Evolutionary conservation across 306 rosid genomes (phyloP).

Genomic region (Vigna mungo): DNA sequence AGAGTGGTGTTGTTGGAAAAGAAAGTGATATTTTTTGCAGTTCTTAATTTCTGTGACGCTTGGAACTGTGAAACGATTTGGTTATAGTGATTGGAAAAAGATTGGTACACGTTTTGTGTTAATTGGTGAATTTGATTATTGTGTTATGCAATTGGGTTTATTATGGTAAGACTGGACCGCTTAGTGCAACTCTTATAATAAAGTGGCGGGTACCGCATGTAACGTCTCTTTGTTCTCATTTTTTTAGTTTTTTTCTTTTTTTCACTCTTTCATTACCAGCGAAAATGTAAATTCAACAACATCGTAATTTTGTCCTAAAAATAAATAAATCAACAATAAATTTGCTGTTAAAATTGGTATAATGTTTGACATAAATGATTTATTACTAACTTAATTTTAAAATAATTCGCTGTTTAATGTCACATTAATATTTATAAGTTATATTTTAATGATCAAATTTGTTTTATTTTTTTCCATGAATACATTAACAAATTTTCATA

Average conservation of each 20-base stretch:
- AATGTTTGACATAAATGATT: too few relatives aligned
- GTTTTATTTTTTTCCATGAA: too few relatives aligned
- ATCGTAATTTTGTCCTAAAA: too few relatives aligned
- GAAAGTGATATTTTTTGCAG: neutral
- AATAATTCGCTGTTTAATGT: too few relatives aligned
- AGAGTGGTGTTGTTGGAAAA: neutral
- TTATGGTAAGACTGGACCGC: conserved; percentile 34
- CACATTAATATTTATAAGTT: too few relatives aligned
- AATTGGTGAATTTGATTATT: conserved; percentile 37
- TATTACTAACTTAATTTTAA: too few relatives aligned
- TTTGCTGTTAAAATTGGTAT: too few relatives aligned
- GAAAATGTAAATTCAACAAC: too few relatives aligned
- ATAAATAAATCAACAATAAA: too few relatives aligned
- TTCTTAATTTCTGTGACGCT: conserved; percentile 17
- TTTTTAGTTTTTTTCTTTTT: conserved; percentile 1
- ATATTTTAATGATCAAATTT: too few relatives aligned
- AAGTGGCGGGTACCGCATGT: conserved; percentile 51
- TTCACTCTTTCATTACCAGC: neutral
- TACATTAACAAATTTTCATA: too few relatives aligned
- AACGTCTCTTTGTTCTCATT: conserved; percentile 60
- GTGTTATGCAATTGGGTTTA: neutral
- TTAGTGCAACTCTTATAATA: conserved; percentile 28
- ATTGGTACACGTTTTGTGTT: neutral
- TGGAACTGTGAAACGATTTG: neutral
- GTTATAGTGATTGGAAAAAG: conserved; percentile 26